Conservation (phyloP, 2,329 filamentous ascomycete genomes). For the Aquanectria penicillioides region DNA sequence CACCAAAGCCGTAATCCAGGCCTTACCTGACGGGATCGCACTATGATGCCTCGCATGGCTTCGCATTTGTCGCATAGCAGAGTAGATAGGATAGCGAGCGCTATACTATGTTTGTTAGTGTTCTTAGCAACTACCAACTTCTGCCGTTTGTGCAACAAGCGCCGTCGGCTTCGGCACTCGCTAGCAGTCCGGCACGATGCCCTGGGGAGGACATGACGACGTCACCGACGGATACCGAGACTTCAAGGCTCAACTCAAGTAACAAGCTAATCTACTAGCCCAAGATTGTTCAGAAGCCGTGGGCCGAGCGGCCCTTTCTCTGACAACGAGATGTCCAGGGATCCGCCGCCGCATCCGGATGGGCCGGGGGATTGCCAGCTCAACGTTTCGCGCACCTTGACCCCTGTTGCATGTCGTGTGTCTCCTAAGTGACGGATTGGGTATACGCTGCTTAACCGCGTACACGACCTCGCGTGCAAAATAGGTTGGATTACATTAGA, state of each 20-base stretch:
- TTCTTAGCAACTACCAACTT: too few species aligned
- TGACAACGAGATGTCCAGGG: slow-evolving; percentile 17
- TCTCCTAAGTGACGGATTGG: slow-evolving; percentile 16
- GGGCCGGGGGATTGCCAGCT: slow-evolving; percentile 21
- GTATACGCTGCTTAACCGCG: slow-evolving; percentile 8
- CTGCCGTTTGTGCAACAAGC: too few species aligned
- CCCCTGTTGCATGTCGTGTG: slow-evolving; percentile 14
- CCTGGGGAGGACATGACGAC: slow-evolving; percentile 23
- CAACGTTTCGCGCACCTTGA: slow-evolving; percentile 10
- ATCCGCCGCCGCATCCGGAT: slow-evolving; percentile 35
- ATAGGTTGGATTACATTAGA: slow-evolving; percentile 7
- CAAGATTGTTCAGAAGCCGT: slow-evolving; percentile 22
- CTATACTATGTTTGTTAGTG: slow-evolving; percentile 4
- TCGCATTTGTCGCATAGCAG: slow-evolving; percentile 20
- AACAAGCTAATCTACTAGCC: slow-evolving; percentile 17
- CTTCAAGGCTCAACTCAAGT: slow-evolving; percentile 24
- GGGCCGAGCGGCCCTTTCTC: slow-evolving; percentile 20
- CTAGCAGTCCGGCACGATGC: slow-evolving; percentile 20
- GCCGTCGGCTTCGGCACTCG: slow-evolving; percentile 31
- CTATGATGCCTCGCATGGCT: slow-evolving; percentile 28
- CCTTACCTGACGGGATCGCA: slow-evolving; percentile 19
- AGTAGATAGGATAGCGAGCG: slow-evolving; percentile 14
- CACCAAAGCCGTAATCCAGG: slow-evolving; percentile 14
- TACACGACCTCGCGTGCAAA: slow-evolving; percentile 12
- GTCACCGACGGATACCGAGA: slow-evolving; percentile 33